These are phyloP conservation scores for Blastobotrys persicus DNA, from an alignment of 1,139 yeast genomes.

Conservation along the genomic window DNA sequence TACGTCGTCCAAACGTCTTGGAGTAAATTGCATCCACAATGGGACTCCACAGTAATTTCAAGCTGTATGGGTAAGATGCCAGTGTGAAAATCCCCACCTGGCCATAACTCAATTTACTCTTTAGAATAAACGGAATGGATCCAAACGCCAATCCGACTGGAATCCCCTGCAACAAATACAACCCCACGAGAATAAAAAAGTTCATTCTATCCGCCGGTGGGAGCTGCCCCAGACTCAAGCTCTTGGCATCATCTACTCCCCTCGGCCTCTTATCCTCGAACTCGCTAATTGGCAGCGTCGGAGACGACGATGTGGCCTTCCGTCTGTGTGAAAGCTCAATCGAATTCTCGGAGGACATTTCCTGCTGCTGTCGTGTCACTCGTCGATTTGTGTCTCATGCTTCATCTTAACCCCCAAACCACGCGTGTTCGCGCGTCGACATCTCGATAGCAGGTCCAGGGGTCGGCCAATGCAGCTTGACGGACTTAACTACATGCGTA, in stretches of 20 bases:
- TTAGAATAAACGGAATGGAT: slow-evolving; percentile 86
- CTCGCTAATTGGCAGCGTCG: slow-evolving; percentile 18
- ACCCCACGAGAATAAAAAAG: slow-evolving; percentile 63
- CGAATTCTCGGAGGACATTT: slow-evolving; percentile 9
- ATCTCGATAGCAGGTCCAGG: too few species aligned
- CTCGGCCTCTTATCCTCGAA: slow-evolving; percentile 10
- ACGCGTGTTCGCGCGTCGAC: slow-evolving; percentile 1
- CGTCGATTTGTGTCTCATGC: too few species aligned
- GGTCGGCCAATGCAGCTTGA: too few species aligned
- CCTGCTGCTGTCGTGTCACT: not conserved
- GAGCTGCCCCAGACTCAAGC: slow-evolving; percentile 25
- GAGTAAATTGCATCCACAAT: slow-evolving; percentile 84
- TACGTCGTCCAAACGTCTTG: slow-evolving; percentile 69
- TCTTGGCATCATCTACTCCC: slow-evolving; percentile 4
- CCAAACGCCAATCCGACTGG: slow-evolving; percentile 97
- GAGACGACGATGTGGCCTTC: slow-evolving; percentile 19
- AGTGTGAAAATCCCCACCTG: slow-evolving; percentile 88
- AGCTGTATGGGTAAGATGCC: slow-evolving; percentile 92
- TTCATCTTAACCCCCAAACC: too few species aligned
- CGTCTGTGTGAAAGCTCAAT: slow-evolving; percentile 26
- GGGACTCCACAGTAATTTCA: slow-evolving; percentile 93
- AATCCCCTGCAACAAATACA: slow-evolving; percentile 86
- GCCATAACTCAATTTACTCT: slow-evolving; percentile 77
- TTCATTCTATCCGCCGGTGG: slow-evolving; percentile 48
- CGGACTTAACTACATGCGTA: too few species aligned